Evolutionary conservation across 495 filamentous ascomycete species (phyloP).

Genomic region (Trichoderma asperelloides): DNA sequence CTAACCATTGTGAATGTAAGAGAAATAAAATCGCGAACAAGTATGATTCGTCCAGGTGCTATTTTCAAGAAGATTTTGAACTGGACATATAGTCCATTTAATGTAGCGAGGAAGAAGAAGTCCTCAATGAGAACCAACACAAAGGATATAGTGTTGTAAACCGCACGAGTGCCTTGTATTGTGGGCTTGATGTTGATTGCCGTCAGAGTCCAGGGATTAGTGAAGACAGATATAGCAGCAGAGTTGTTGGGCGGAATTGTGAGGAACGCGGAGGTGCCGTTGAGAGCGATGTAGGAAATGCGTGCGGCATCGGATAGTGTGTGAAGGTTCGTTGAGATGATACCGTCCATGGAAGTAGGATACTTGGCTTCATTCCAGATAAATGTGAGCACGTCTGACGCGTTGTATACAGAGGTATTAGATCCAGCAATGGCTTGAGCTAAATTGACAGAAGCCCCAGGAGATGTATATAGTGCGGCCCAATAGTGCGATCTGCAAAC

Average conservation of each 20-base stretch:
- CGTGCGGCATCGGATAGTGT: conserved; percentile 28
- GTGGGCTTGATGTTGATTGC: conserved; percentile 38
- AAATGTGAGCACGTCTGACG: conserved; percentile 28
- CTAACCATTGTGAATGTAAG: conserved; percentile 15
- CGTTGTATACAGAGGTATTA: conserved; percentile 30
- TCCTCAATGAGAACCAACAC: conserved; percentile 42
- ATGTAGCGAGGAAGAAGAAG: conserved; percentile 43
- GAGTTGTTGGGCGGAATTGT: conserved; percentile 15
- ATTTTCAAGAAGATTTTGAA: conserved; percentile 36
- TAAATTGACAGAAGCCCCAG: conserved; percentile 30
- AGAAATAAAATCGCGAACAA: background rate
- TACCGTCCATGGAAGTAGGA: conserved; percentile 30
- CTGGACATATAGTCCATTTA: conserved; percentile 31
- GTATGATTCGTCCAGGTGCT: background rate
- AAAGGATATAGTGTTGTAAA: conserved; percentile 46
- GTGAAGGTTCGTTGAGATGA: conserved; percentile 21
- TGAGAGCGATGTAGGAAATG: conserved; percentile 23
- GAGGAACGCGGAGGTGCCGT: conserved; percentile 23
- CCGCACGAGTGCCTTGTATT: conserved; percentile 36
- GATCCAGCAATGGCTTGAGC: conserved; percentile 27
- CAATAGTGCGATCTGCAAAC: conserved; percentile 40
- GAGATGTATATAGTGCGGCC: conserved; percentile 33
- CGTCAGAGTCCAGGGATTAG: conserved; percentile 33
- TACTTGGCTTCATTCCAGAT: conserved; percentile 47
- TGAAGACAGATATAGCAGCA: conserved; percentile 26